phyloP scores from a whole-genome alignment of 495 filamentous ascomycete species.

The Xylaria venustula region DNA sequence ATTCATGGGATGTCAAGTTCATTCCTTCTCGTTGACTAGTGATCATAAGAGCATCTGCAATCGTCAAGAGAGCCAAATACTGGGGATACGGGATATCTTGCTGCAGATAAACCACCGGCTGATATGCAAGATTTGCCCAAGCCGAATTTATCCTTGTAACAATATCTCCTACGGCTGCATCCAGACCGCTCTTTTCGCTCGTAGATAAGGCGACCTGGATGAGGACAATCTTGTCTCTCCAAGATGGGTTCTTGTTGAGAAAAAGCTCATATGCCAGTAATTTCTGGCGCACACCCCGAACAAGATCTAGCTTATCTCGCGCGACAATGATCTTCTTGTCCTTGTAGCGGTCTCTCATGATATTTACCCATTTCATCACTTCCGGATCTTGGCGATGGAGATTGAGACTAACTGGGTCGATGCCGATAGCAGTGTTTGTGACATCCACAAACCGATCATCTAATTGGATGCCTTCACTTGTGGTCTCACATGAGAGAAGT shows the following conservation, averaged over 20 bases:
- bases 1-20: conserved; percentile 93
- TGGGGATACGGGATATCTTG: conserved; percentile 89
- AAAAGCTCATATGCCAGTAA: conserved; percentile 90
- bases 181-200: conserved; percentile 79
- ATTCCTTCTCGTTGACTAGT: conserved; percentile 92
- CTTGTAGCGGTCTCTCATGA: conserved; percentile 73
- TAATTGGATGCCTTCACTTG: conserved; percentile 81
- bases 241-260: conserved; percentile 87
- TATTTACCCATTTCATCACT: conserved; percentile 73
- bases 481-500: conserved; percentile 81
- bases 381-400: conserved; percentile 68
- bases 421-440: conserved; percentile 71
- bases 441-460: conserved; percentile 92
- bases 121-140: conserved; percentile 82
- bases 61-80: conserved; percentile 82
- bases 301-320: conserved; percentile 87
- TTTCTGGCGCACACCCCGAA: conserved; percentile 89
- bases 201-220: conserved; percentile 84
- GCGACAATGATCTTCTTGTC: conserved; percentile 89
- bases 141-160: conserved; percentile 87
- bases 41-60: conserved; percentile 89
- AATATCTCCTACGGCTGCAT: conserved; percentile 85
- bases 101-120: conserved; percentile 90
- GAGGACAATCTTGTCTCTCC: conserved; percentile 79
- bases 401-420: conserved; percentile 75